A percentile compares a stretch with the other conserved stretches of the same genome.
Conservation (phyloP, 257 asterid genomes). For the Capsicum rhomboideum region DNA sequence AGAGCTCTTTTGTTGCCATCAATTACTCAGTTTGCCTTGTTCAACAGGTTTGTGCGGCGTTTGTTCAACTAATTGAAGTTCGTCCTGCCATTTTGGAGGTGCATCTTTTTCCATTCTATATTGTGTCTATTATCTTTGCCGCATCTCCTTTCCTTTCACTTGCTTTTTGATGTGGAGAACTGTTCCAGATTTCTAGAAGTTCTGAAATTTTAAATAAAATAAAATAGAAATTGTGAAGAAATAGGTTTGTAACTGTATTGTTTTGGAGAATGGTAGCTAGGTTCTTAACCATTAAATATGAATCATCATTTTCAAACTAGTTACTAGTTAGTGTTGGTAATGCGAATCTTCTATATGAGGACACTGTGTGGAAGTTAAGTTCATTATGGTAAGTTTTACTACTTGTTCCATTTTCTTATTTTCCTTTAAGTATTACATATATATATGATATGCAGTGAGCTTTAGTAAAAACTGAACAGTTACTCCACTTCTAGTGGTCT, state of each 20-base stretch:
- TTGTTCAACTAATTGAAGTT: conserved; percentile 89
- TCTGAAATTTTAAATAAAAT: neutral
- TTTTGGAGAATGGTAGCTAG: neutral
- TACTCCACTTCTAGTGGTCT: neutral
- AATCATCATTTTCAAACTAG: neutral
- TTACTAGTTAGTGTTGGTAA: neutral
- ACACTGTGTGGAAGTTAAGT: neutral
- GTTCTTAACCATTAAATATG: neutral
- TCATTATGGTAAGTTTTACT: neutral
- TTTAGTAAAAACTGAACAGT: neutral
- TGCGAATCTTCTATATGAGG: neutral
- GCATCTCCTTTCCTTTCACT: neutral
- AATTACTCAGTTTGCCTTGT: conserved; percentile 7
- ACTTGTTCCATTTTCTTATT: neutral
- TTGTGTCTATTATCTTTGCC: neutral
- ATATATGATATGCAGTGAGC: neutral
- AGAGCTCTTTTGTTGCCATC: neutral
- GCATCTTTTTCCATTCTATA: conserved; percentile 5
- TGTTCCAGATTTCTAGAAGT: neutral
- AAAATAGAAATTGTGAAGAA: neutral
- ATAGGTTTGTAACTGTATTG: neutral
- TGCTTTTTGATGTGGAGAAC: neutral
- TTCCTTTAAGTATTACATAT: neutral
- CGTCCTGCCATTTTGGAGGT: conserved; percentile 78
- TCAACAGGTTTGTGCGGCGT: conserved; percentile 87